Percentiles rank a stretch among this genome's conserved stretches.
These are phyloP conservation scores for Takashimella koratensis DNA, from an alignment of 1,284 basidiomycete genomes.

Conservation along the genomic window DNA sequence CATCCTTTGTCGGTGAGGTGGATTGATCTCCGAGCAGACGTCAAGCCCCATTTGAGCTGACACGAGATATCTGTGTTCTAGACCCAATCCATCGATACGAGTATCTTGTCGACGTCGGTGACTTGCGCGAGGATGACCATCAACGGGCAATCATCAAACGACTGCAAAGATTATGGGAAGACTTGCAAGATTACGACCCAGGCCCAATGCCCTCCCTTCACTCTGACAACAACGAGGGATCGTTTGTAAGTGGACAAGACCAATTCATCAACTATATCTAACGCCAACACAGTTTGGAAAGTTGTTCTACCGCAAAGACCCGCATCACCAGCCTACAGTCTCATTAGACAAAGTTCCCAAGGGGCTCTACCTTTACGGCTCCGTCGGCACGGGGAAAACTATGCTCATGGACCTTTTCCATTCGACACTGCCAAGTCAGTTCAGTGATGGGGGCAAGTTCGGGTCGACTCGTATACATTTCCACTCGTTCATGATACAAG, in stretches of 20 bases:
- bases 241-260: constrained; percentile 34
- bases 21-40: too few species aligned
- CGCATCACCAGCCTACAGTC: constrained; percentile 43
- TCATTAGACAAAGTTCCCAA: constrained; percentile 61
- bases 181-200: constrained; percentile 68
- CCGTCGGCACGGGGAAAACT: constrained; percentile 89
- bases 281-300: constrained; percentile 56
- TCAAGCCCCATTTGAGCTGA: too few species aligned
- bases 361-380: constrained; percentile 94
- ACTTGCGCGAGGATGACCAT: constrained; percentile 72
- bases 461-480: constrained; percentile 87
- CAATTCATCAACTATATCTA: too few species aligned
- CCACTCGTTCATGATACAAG: constrained; percentile 98
- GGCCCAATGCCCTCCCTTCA: constrained; percentile 57
- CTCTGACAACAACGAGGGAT: constrained; percentile 31
- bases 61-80: constrained; percentile 6
- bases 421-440: constrained; percentile 73
- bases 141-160: constrained; percentile 79
- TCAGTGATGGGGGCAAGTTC: constrained; percentile 49
- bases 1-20: not conserved
- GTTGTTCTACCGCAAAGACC: constrained; percentile 55
- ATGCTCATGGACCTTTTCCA: constrained; percentile 99
- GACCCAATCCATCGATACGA: constrained; percentile 61
- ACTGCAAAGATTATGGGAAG: constrained; percentile 74
- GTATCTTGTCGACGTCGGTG: constrained; percentile 65